Conservation (phyloP, 2,329 filamentous ascomycete species). For the Scedosporium apiospermum region DNA sequence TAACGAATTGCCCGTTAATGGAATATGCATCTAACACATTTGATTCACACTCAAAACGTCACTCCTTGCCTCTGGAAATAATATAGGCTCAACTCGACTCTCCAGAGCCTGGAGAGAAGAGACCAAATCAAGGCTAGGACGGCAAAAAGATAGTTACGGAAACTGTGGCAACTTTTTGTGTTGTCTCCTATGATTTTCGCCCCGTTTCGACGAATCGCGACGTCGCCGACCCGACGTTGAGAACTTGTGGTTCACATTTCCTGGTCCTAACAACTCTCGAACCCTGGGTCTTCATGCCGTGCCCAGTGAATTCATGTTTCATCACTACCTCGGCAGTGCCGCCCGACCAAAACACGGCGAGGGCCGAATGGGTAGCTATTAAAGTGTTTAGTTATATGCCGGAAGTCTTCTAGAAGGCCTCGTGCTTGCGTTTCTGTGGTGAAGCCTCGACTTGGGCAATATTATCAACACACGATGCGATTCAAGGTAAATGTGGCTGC, state of each 20-base stretch:
- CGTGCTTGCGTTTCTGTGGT: no score
- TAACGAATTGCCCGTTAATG: neutral
- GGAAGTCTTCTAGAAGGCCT: no score
- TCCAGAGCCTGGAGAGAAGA: neutral
- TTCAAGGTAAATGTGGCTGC: no score
- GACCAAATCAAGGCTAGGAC: neutral
- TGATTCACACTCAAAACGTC: neutral
- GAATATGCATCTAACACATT: neutral
- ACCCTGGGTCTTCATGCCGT: neutral
- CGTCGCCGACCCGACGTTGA: neutral
- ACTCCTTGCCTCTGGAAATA: neutral
- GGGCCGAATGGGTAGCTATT: neutral
- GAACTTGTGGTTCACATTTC: neutral
- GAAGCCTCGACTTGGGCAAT: no score
- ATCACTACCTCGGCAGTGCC: neutral
- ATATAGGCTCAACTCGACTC: neutral
- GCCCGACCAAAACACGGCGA: neutral
- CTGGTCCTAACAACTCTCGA: neutral
- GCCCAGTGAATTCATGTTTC: neutral
- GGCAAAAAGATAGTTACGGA: neutral
- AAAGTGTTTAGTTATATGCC: no score
- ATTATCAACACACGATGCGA: no score
- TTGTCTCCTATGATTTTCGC: neutral
- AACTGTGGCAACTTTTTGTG: neutral
- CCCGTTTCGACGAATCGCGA: neutral